Evolutionary conservation across 1,284 basidiomycete species (phyloP).

Genomic region (Heliocybe sulcata): DNA sequence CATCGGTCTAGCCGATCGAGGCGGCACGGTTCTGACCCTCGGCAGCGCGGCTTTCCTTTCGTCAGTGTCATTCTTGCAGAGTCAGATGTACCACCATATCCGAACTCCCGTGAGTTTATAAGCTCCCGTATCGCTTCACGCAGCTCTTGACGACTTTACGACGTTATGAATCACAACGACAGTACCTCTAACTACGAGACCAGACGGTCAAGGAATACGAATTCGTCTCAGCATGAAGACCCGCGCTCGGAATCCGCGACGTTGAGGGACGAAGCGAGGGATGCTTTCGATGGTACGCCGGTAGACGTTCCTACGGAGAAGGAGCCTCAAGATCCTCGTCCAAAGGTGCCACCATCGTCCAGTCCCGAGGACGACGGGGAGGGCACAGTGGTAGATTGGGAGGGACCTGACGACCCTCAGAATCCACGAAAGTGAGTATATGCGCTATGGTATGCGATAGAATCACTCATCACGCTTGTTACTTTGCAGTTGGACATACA

Average conservation of each 20-base stretch:
- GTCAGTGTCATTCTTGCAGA: not conserved
- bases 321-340: not conserved
- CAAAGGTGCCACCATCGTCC: not conserved
- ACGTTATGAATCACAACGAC: not conserved
- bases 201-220: not conserved
- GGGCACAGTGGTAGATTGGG: slow-evolving; percentile 46
- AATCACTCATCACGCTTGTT: not conserved
- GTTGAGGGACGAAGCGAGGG: not conserved
- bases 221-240: not conserved
- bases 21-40: not conserved
- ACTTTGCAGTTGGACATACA: slow-evolving; percentile 43
- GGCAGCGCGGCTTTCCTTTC: not conserved
- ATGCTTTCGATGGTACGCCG: not conserved
- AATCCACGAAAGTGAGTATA: slow-evolving; percentile 58
- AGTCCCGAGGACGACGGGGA: not conserved
- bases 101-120: not conserved
- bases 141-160: not conserved
- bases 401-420: slow-evolving; percentile 49
- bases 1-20: not conserved
- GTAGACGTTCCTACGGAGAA: not conserved
- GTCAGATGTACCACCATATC: not conserved
- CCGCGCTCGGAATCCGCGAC: not conserved
- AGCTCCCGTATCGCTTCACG: not conserved
- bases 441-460: not conserved
- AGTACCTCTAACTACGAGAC: not conserved